These are phyloP conservation scores for Daldinia childiae DNA, from an alignment of 495 filamentous ascomycete species.

Conservation along the genomic window DNA sequence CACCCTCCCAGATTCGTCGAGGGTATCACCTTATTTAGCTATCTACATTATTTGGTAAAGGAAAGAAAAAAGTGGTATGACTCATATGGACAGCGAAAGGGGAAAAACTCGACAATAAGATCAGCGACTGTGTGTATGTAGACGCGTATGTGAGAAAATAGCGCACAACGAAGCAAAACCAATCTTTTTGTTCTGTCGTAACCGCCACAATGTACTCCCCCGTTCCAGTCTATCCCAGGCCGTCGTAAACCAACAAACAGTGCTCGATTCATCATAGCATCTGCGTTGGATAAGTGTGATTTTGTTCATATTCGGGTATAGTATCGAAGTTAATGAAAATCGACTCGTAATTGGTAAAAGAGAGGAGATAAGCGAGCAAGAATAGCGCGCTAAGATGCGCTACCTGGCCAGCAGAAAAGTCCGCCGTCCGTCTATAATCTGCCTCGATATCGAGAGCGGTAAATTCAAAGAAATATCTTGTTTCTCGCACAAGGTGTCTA, in stretches of 20 bases:
- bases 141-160: slow-evolving; percentile 25
- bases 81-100: slow-evolving; percentile 37
- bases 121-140: slow-evolving; percentile 25
- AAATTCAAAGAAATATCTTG: slow-evolving; percentile 29
- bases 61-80: slow-evolving; percentile 25
- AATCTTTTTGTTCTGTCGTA: slow-evolving; percentile 38
- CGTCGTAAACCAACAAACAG: slow-evolving; percentile 37
- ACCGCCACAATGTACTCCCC: slow-evolving; percentile 29
- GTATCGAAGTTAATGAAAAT: slow-evolving; percentile 34
- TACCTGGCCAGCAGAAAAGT: slow-evolving; percentile 9
- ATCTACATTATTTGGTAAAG: slow-evolving; percentile 41
- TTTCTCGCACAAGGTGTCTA: slow-evolving; percentile 30
- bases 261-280: slow-evolving; percentile 40
- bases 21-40: slow-evolving; percentile 39
- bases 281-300: slow-evolving; percentile 11
- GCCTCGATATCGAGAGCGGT: slow-evolving; percentile 5
- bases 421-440: slow-evolving; percentile 35
- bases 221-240: slow-evolving; percentile 38
- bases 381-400: slow-evolving; percentile 8
- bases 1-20: slow-evolving; percentile 23
- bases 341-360: slow-evolving; percentile 9
- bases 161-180: slow-evolving; percentile 40
- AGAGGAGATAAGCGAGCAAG: slow-evolving; percentile 19
- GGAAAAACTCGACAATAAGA: slow-evolving; percentile 14
- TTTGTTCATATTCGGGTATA: slow-evolving; percentile 34